These are phyloP conservation scores for Aspergillus flavus DNA, from an alignment of 2,329 filamentous ascomycete genomes.

Conservation along the genomic window DNA sequence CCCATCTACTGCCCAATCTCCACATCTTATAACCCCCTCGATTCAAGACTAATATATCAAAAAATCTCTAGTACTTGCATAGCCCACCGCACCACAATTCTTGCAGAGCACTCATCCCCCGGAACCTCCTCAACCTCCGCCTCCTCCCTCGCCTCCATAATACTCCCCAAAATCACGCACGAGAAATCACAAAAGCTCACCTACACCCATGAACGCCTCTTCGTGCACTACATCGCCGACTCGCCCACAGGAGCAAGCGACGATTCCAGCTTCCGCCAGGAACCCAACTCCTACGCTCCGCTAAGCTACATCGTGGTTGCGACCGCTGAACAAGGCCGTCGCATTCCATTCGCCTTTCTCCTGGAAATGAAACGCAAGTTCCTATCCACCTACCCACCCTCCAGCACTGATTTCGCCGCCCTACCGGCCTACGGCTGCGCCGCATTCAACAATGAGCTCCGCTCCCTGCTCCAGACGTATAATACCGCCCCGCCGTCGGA, in stretches of 20 bases:
- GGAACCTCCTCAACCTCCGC: constrained; percentile 81
- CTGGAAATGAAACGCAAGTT: constrained; percentile 90
- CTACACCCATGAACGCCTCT: constrained; percentile 86
- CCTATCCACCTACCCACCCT: constrained; percentile 67
- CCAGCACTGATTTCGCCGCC: constrained; percentile 69
- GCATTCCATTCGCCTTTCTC: constrained; percentile 90
- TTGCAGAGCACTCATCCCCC: constrained; percentile 87
- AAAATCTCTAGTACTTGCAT: constrained; percentile 74
- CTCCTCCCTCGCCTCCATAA: constrained; percentile 85
- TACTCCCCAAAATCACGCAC: constrained; percentile 94
- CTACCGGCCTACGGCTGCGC: constrained; percentile 89
- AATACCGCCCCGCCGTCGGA: constrained; percentile 79
- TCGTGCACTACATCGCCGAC: constrained; percentile 94
- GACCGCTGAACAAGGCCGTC: constrained; percentile 76
- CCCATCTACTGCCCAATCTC: constrained; percentile 14
- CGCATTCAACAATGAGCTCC: constrained; percentile 79
- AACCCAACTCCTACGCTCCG: constrained; percentile 68
- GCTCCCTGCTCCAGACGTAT: constrained; percentile 77
- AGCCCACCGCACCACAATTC: constrained; percentile 88
- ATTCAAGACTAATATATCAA: constrained; percentile 11
- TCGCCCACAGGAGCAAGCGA: constrained; percentile 64
- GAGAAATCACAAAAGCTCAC: constrained; percentile 80
- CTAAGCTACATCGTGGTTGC: constrained; percentile 92
- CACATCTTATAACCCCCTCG: background rate
- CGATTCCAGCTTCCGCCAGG: constrained; percentile 28